A percentile compares a stretch with the other conserved stretches of the same genome.
phyloP scores from a whole-genome alignment of 1,139 yeast species.

The Geotrichum carabidarum region DNA sequence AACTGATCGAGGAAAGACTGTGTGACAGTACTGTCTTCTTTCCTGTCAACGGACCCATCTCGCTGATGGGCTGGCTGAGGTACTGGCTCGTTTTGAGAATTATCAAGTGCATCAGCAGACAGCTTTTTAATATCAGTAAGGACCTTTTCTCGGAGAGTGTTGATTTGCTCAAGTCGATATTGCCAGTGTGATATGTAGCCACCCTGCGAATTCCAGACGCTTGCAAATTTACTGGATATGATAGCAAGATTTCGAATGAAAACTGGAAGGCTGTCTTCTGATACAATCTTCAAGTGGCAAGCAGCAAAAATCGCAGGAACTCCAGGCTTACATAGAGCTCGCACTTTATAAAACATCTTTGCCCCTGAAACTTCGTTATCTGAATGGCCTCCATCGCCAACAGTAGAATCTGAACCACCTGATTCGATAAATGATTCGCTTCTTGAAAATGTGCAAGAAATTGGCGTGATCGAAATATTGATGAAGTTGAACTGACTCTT shows the following conservation, averaged over 20 bases:
- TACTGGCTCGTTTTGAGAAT: not conserved
- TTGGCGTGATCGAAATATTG: conserved; percentile 73
- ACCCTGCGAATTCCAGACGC: conserved; percentile 62
- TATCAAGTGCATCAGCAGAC: conserved; percentile 18
- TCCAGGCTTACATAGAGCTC: conserved; percentile 59
- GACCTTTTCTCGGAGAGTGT: conserved; percentile 46
- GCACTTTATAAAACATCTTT: conserved; percentile 50
- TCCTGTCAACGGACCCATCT: conserved; percentile 8
- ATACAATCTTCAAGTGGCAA: conserved; percentile 65
- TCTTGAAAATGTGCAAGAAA: conserved; percentile 34
- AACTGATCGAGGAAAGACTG: conserved; percentile 30
- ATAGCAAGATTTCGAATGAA: conserved; percentile 65
- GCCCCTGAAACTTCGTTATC: not conserved
- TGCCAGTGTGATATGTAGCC: conserved; percentile 61
- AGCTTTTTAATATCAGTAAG: conserved; percentile 25
- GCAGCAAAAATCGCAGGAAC: conserved; percentile 75
- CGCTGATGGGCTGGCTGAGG: conserved; percentile 7
- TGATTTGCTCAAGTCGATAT: conserved; percentile 56
- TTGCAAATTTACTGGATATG: conserved; percentile 67
- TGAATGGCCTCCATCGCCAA: not conserved
- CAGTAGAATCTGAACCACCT: not conserved
- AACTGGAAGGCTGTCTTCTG: conserved; percentile 53
- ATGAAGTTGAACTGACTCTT: conserved; percentile 78
- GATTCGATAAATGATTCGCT: conserved; percentile 8
- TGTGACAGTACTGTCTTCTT: conserved; percentile 14